These are phyloP conservation scores for Tolypocladium guangdongense DNA, from an alignment of 2,329 filamentous ascomycete genomes.

Conservation along the genomic window DNA sequence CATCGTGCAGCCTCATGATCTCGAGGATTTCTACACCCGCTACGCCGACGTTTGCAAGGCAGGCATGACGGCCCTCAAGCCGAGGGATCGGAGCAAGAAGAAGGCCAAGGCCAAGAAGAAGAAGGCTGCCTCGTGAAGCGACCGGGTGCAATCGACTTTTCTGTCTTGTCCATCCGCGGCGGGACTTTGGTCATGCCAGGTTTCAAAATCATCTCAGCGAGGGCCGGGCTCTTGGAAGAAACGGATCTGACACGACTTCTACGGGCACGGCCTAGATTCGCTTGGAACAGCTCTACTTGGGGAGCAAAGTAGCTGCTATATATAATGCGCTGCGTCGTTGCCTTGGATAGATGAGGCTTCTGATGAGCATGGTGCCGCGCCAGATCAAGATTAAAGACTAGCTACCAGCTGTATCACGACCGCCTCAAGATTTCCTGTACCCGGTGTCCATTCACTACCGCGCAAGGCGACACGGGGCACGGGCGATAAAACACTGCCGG, in stretches of 20 bases:
- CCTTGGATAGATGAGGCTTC: background rate
- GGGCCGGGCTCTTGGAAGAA: background rate
- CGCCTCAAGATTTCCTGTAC: no score
- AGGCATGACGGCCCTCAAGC: slow-evolving; percentile 84
- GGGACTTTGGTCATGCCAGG: background rate
- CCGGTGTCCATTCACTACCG: background rate
- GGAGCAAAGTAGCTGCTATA: background rate
- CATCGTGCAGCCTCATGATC: slow-evolving; percentile 60
- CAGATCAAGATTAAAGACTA: background rate
- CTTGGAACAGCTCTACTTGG: background rate
- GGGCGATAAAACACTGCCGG: background rate
- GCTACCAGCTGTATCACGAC: background rate
- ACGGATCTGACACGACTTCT: background rate
- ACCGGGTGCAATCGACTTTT: background rate
- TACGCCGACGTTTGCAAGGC: slow-evolving; percentile 89
- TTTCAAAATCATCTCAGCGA: background rate
- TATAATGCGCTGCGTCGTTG: background rate
- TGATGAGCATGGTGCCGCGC: background rate
- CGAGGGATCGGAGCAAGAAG: slow-evolving; percentile 80
- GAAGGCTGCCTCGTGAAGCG: slow-evolving; percentile 28
- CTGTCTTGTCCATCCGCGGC: background rate
- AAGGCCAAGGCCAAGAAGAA: slow-evolving; percentile 69
- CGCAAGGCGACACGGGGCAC: background rate
- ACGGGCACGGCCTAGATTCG: background rate
- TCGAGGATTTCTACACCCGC: slow-evolving; percentile 70